Evolutionary conservation across 257 asterid genomes (phyloP), one percentile per base, ranked within the genome.

Genomic region (Nicotiana paniculata): DNA sequence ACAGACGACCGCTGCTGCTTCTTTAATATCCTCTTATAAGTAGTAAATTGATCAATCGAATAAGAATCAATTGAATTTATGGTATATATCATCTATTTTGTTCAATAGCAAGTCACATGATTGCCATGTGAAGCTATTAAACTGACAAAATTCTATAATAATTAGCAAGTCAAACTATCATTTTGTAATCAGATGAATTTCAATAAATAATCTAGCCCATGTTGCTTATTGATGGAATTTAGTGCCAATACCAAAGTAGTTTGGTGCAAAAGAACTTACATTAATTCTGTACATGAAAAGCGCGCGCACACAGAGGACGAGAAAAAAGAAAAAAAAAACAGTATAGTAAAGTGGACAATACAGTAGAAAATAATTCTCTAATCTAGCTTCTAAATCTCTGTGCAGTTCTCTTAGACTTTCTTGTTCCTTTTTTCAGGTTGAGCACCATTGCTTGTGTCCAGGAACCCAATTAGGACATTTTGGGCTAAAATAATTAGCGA

Each of bases 401-500:
- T 53, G 58, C 58, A 53, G 2, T 43, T 9, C 46, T 39, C 4
- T 51, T 10, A 9, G 54, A 11, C 15, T 8, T 2, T 48, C 15
- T 48, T 48, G 6, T 35, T 35, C 48, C 3, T 9, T 13, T 53
- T 15, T 53, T 53, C 58, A 53, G 11, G 26, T 79, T 24, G 82
- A 59, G n/a, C 12, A 17, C 78, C 83, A 81, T 46, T 81, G 68
- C 59, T 68, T 68, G 6, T 74, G 75, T 59, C 75, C 81, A 0
- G 81, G 54, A 46, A 63, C 55, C 81, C 80, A 82, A 16, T 74
- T 26, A 16, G 84, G 81, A 61, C 24, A 75, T 43, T 74, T 75
- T 1, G 86, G 89, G 77, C 91, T 88, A 48, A 86, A 85, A 66
- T 88, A 84, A 21, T 58, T 54, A 0, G 86, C 83, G 61, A 85